These are phyloP conservation scores for Coemansia sp. DNA, from an alignment of 192 early-diverging fungal species.

Conservation along the genomic window DNA sequence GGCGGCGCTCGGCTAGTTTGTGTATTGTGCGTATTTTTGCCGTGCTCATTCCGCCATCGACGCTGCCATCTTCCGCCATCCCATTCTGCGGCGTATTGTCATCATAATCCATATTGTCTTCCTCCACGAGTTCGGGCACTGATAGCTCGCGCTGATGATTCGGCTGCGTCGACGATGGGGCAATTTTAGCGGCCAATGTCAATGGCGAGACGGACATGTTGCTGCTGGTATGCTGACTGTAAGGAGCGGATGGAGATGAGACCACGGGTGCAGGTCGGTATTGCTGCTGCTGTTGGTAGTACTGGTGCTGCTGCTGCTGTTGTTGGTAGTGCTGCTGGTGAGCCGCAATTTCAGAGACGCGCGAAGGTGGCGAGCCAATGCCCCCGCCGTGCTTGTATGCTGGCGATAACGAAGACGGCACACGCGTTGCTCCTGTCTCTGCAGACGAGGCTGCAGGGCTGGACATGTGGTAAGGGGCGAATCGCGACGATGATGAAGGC, in stretches of 20 bases:
- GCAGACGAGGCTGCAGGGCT: slow-evolving; percentile 15
- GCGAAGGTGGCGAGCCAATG: slow-evolving; percentile 7
- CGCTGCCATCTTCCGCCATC: slow-evolving; percentile 10
- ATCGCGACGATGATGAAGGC: slow-evolving; percentile 40
- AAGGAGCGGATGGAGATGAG: slow-evolving; percentile 3
- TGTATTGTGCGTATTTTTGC: slow-evolving; percentile 84
- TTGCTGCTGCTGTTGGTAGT: slow-evolving; percentile 8
- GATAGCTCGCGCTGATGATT: slow-evolving; percentile 28
- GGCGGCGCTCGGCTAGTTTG: slow-evolving; percentile 84
- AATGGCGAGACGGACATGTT: slow-evolving; percentile 19
- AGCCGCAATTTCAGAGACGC: background rate
- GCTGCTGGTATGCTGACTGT: slow-evolving; percentile 18
- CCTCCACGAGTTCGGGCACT: slow-evolving; percentile 33
- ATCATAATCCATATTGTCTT: slow-evolving; percentile 36
- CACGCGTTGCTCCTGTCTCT: slow-evolving; percentile 9
- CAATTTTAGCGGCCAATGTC: background rate
- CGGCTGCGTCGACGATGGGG: background rate
- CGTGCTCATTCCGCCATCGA: slow-evolving; percentile 43
- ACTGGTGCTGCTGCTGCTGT: slow-evolving; percentile 9
- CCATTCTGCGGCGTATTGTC: slow-evolving; percentile 24
- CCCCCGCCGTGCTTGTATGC: background rate
- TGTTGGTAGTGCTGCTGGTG: slow-evolving; percentile 11
- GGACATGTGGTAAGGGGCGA: slow-evolving; percentile 50
- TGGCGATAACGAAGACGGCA: background rate
- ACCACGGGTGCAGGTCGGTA: background rate